Evolutionary conservation across 2,329 filamentous ascomycete species (phyloP), one percentile per base, ranked within the genome.

Genomic region (Colletotrichum sojae): DNA sequence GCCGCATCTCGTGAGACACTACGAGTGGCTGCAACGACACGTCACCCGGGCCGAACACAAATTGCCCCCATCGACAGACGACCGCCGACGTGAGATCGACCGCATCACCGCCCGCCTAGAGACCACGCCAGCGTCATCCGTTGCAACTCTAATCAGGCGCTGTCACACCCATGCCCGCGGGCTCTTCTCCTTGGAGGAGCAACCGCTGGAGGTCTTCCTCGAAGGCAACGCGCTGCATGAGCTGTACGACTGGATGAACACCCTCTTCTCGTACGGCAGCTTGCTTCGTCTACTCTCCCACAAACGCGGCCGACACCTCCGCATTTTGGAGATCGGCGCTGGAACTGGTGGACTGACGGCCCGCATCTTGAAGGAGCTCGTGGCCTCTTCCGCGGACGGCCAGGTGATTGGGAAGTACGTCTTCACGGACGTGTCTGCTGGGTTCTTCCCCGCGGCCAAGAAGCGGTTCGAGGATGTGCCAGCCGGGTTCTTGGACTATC

Each of bases 241-340:
- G 16, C 46, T 68, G 3, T 68, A 68, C 10, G 63, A 67, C 51
- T 67, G 63, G 63, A 67, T 67, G 63, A 67, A 67, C 10, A 63
- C 57, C 2, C n/a, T 67, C 16, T 67, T 67, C n/a, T 49, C 31
- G 2, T 67, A 67, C 16, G 56, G 25, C 5, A 6, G 40, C 3
- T 6, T 67, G 6, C 25, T 67, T 0, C 43, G 39, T 3, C 20
- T 63, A 0, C 5, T 67, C 10, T 67, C 63, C 0, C 57, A 67
- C 51, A 62, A 67, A 36, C 27, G 36, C 20, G 63, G 63, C n/a
- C 39, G 53, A n/a, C 72, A 74, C 10, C 77, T 86, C 6, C 83
- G 83, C 25, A 77, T 71, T 9, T 52, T 71, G 6, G 70, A 71
- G n/a, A 48, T 71, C 18, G 70, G 70, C 10, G 67, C 63, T 5